phyloP scores from a whole-genome alignment of 2,329 filamentous ascomycete genomes.

The Trichoderma gracile region DNA sequence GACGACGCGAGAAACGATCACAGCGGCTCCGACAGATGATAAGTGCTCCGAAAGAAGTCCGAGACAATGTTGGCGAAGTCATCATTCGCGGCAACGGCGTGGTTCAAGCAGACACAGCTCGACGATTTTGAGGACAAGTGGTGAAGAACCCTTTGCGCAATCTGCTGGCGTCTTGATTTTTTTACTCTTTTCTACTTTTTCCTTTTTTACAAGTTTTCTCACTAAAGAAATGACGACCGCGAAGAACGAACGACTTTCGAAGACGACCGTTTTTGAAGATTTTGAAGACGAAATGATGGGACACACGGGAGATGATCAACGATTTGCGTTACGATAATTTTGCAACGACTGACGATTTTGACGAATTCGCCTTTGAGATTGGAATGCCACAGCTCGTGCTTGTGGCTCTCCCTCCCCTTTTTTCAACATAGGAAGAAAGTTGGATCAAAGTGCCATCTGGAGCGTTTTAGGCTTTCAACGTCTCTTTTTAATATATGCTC shows the following conservation, averaged over 20 bases:
- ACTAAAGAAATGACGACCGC: constrained; percentile 1
- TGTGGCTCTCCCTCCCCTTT: neutral
- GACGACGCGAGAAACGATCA: constrained; percentile 58
- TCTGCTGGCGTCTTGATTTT: neutral
- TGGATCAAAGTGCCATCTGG: neutral
- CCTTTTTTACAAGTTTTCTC: neutral
- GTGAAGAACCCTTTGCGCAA: neutral
- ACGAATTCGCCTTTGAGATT: constrained; percentile 1
- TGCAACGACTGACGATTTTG: constrained; percentile 18
- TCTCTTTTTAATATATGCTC: constrained; percentile 13
- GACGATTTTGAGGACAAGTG: constrained; percentile 3
- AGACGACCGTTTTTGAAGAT: constrained; percentile 5
- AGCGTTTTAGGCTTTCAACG: neutral
- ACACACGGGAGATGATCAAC: constrained; percentile 3
- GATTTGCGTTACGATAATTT: constrained; percentile 11
- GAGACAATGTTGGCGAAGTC: constrained; percentile 60
- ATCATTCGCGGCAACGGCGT: constrained; percentile 45
- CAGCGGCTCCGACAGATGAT: constrained; percentile 62
- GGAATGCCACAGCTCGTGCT: neutral
- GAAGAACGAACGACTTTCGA: neutral
- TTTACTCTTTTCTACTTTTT: neutral
- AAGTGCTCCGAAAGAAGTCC: constrained; percentile 58
- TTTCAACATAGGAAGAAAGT: neutral
- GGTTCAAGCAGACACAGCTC: constrained; percentile 12
- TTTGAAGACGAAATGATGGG: constrained; percentile 22